phyloP scores from a whole-genome alignment of 2,329 filamentous ascomycete genomes.

The Colletotrichum sp. region DNA sequence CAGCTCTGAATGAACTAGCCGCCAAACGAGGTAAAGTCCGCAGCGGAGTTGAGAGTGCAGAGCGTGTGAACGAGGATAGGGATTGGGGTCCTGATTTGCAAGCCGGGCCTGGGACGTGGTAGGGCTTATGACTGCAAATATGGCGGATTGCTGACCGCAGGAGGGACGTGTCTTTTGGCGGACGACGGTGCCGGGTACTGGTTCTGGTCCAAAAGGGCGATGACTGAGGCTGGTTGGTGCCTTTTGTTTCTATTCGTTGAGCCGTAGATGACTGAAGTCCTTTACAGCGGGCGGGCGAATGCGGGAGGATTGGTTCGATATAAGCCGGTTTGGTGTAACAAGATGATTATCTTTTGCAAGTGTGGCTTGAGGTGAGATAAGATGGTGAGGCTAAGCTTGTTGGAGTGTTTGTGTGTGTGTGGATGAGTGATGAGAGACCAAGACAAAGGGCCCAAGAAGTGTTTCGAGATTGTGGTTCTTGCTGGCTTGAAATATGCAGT shows the following conservation, averaged over 20 bases:
- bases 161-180: constrained; percentile 8
- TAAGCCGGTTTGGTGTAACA: background rate
- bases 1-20: constrained; percentile 9
- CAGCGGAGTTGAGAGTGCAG: constrained; percentile 13
- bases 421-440: background rate
- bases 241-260: background rate
- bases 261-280: background rate
- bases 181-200: background rate
- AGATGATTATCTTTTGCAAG: background rate
- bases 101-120: background rate
- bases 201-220: background rate
- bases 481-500: background rate
- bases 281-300: background rate
- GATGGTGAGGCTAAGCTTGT: background rate
- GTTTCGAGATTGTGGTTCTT: background rate
- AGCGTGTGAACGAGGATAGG: background rate
- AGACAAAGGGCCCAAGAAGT: background rate
- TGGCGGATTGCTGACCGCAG: constrained; percentile 21
- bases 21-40: constrained; percentile 9
- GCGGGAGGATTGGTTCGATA: background rate
- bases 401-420: background rate
- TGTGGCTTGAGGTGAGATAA: background rate
- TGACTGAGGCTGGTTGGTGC: background rate
- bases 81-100: constrained; percentile 9
- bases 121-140: constrained; percentile 6